Conservation (phyloP, 768 basidiomycete species). For the Trametes cubensis region DNA sequence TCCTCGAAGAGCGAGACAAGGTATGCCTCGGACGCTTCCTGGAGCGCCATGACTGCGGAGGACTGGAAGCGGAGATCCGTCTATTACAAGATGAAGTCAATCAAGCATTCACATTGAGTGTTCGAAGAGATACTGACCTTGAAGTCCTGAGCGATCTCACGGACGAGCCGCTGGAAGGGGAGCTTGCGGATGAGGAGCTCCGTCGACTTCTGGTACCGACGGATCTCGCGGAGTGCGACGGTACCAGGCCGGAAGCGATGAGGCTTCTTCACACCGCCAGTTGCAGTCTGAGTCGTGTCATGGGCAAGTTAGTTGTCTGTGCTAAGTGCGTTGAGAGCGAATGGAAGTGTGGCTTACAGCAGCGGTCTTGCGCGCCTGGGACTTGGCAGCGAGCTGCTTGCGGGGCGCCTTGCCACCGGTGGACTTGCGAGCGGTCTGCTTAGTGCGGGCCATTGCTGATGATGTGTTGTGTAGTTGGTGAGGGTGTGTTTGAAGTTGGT, state of each 20-base stretch:
- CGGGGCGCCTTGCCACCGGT: conserved; percentile 77
- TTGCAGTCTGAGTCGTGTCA: conserved; percentile 36
- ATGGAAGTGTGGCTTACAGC: conserved; percentile 32
- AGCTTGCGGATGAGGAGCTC: conserved; percentile 51
- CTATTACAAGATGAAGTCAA: conserved; percentile 26
- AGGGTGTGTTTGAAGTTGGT: neutral
- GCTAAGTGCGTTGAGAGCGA: neutral
- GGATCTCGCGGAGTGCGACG: conserved; percentile 43
- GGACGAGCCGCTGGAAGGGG: conserved; percentile 67
- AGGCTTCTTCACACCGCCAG: conserved; percentile 70
- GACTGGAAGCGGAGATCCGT: conserved; percentile 68
- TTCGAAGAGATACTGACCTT: conserved; percentile 48
- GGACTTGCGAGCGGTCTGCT: conserved; percentile 78
- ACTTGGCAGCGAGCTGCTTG: conserved; percentile 73
- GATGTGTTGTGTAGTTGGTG: neutral
- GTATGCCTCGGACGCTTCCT: conserved; percentile 58
- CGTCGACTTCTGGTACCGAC: conserved; percentile 44
- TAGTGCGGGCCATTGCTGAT: conserved; percentile 66
- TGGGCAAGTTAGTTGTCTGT: neutral
- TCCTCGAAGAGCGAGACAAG: conserved; percentile 48
- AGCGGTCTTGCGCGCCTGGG: conserved; percentile 61
- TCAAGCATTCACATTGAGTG: neutral
- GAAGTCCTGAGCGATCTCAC: conserved; percentile 69
- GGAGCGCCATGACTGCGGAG: conserved; percentile 63
- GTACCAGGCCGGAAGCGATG: conserved; percentile 44